Evolutionary conservation across 768 basidiomycete genomes (phyloP), one percentile per base, ranked within the genome.

Genomic region (Leccinum incarnatum): DNA sequence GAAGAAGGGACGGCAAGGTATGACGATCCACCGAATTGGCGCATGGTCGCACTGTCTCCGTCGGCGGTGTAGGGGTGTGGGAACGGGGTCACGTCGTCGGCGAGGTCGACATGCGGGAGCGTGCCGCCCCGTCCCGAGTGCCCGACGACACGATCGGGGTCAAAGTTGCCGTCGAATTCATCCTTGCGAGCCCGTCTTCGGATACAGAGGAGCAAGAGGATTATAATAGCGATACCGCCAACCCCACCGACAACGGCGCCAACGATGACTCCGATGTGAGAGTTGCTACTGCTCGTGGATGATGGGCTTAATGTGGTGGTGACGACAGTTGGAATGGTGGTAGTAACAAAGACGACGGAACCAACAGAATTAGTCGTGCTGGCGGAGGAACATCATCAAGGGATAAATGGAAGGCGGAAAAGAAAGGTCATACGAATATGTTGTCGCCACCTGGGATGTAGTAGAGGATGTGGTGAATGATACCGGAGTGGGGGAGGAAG

Each of bases 231-330:
- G 23, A 81, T 37, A 3, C 67, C 60, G 1, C 62, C 72, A 4
- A 77, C 56, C 2, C 81, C 83, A 56, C 81, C 82, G 10, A 83
- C 82, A n/a, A 83, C 79, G 2, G 78, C 77, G 17, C 83, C 83
- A 4, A 82, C 77, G 57, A 84, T 83, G 4, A 81, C 72, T 29
- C 75, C 79, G 1, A 73, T 75, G 46, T 65, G 56, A 3, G 69
- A 64, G 27, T 19, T 62, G 1, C 23, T 29, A 36, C 37, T 32
- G 12, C 11, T 1, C 2, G 51, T 2, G 30, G 21, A 36, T 4
- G 63, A 14, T 14, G 42, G 2, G 10, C 4, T 23, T 57, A 63
- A 7, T 29, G 69, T 2, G 32, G 65, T 62, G 5, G 70, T 56
- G 36, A 65, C 6, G 51, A 58, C 42, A 17, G 54, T 55, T 17